phyloP scores from a whole-genome alignment of 495 filamentous ascomycete genomes.

The Halenospora varia region DNA sequence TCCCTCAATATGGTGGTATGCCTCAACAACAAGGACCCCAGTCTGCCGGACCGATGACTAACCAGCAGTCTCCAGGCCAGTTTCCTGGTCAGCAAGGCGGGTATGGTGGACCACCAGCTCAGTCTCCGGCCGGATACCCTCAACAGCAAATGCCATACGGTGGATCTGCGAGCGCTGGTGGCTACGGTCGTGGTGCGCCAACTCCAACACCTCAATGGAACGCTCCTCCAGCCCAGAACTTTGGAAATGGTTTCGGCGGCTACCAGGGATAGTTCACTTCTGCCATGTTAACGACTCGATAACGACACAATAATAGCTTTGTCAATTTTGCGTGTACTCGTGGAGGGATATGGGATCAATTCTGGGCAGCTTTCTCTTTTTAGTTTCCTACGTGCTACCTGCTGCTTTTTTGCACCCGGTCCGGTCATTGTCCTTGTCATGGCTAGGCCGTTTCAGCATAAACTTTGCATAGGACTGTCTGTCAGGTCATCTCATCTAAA shows the following conservation, averaged over 20 bases:
- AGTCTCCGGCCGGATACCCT: conserved; percentile 39
- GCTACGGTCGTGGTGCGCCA: conserved; percentile 74
- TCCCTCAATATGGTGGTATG: conserved; percentile 85
- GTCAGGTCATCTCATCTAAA: too few relatives aligned
- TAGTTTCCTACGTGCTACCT: not conserved
- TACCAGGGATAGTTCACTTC: conserved; percentile 51
- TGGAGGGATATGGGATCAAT: conserved; percentile 14
- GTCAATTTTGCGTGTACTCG: conserved; percentile 6
- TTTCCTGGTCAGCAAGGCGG: conserved; percentile 63
- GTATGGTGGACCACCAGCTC: conserved; percentile 54
- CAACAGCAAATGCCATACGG: conserved; percentile 46
- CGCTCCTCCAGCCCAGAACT: conserved; percentile 55
- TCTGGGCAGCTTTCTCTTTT: conserved; percentile 2
- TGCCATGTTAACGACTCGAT: not conserved
- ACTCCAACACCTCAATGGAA: conserved; percentile 72
- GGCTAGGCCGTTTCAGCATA: conserved; percentile 18
- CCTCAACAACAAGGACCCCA: conserved; percentile 66
- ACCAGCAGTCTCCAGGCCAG: conserved; percentile 55
- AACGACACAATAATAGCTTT: conserved; percentile 1
- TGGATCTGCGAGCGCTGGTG: conserved; percentile 58
- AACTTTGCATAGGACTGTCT: conserved; percentile 22
- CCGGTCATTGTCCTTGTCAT: not conserved
- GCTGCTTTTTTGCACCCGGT: conserved; percentile 11
- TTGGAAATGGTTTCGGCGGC: conserved; percentile 55
- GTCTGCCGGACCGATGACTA: conserved; percentile 26